These are phyloP conservation scores for Adenanthera pavonina DNA, from an alignment of 306 rosid genomes.

Conservation along the genomic window DNA sequence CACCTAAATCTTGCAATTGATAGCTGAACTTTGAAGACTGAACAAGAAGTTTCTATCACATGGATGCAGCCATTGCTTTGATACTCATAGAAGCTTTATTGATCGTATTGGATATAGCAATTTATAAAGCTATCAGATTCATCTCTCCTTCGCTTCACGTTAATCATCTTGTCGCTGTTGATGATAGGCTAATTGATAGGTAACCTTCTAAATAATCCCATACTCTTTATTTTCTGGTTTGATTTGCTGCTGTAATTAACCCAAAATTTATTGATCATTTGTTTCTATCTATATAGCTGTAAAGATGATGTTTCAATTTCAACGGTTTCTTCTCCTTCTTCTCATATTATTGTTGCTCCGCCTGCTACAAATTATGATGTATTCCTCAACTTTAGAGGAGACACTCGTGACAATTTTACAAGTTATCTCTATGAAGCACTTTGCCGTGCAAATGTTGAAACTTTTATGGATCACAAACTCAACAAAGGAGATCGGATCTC, in stretches of 20 bases:
- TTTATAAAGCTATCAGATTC: not conserved
- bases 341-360: not conserved
- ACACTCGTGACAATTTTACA: not conserved
- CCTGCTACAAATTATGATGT: not conserved
- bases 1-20: too few species aligned
- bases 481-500: not conserved
- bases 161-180: not conserved
- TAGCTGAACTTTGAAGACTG: not conserved
- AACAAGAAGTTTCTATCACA: not conserved
- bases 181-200: not conserved
- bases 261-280: not conserved
- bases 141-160: not conserved
- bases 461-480: not conserved
- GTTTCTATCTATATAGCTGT: not conserved
- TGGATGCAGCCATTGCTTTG: not conserved
- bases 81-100: not conserved
- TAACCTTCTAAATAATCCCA: not conserved
- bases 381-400: conserved; percentile 11
- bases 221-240: not conserved
- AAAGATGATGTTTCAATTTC: not conserved
- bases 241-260: not conserved
- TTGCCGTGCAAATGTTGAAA: not conserved
- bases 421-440: not conserved
- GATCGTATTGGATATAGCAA: not conserved
- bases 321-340: not conserved